phyloP scores from a whole-genome alignment of 495 filamentous ascomycete genomes.

The Gamarada debralockiae region DNA sequence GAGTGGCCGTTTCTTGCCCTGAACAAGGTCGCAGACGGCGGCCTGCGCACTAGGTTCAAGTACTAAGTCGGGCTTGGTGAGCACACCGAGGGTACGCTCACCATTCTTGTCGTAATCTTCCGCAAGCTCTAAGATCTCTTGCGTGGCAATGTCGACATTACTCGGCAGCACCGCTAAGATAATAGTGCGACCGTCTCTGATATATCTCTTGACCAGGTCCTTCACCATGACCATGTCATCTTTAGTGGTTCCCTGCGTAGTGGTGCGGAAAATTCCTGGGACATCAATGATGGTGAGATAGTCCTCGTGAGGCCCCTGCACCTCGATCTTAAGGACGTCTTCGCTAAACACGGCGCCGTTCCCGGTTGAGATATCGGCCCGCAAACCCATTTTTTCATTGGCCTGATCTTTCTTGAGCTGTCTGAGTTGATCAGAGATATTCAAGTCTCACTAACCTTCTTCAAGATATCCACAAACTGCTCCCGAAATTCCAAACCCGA shows the following conservation, averaged over 20 bases:
- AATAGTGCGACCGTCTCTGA: constrained; percentile 46
- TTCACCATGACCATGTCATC: constrained; percentile 44
- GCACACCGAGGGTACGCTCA: constrained; percentile 50
- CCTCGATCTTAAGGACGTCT: constrained; percentile 56
- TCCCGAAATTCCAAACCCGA: constrained; percentile 17
- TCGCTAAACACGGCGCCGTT: constrained; percentile 43
- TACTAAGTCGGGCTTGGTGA: constrained; percentile 61
- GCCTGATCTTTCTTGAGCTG: constrained; percentile 28
- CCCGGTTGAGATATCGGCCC: constrained; percentile 16
- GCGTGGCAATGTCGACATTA: constrained; percentile 58
- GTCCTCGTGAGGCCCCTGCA: constrained; percentile 50
- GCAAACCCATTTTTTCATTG: constrained; percentile 42
- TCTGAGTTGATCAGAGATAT: constrained; percentile 4
- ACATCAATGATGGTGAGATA: constrained; percentile 62
- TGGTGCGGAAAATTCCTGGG: constrained; percentile 59
- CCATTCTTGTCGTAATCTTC: constrained; percentile 44
- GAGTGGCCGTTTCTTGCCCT: constrained; percentile 35
- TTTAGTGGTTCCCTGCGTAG: constrained; percentile 32
- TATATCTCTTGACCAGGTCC: constrained; percentile 52
- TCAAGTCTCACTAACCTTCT: constrained; percentile 23
- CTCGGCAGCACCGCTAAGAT: constrained; percentile 56
- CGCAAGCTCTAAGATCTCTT: constrained; percentile 55
- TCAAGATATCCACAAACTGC: constrained; percentile 26
- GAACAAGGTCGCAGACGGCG: constrained; percentile 41
- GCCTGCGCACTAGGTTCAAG: constrained; percentile 41